A percentile compares a stretch with the other conserved stretches of the same genome.
These are phyloP conservation scores for Pseudonitzschia pungens DNA, from an alignment of 108 stramenopile species.

Conservation along the genomic window DNA sequence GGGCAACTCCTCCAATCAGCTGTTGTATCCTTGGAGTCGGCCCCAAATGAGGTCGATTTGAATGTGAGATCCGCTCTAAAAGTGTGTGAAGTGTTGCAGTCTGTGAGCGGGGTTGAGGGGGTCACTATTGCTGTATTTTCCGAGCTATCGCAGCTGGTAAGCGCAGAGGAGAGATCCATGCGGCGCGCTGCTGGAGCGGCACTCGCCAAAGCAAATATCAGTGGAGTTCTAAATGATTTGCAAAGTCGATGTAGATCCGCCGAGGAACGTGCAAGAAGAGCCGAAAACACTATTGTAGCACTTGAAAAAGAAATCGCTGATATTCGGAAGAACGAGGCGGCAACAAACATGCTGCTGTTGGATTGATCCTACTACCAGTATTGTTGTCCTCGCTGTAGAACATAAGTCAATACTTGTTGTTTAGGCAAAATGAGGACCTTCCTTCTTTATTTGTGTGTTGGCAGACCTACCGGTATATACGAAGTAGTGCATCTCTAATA, in stretches of 20 bases:
- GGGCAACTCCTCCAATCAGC: slow-evolving; percentile 45
- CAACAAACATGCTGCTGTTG: background rate
- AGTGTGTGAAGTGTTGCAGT: slow-evolving; percentile 54
- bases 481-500: too few relatives aligned
- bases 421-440: too few relatives aligned
- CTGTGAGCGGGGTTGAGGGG: slow-evolving; percentile 42
- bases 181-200: slow-evolving; percentile 53
- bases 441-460: too few relatives aligned
- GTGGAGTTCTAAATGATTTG: slow-evolving; percentile 44
- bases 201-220: slow-evolving; percentile 46
- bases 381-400: too few relatives aligned
- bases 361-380: background rate
- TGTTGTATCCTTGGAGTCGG: slow-evolving; percentile 25
- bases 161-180: slow-evolving; percentile 45
- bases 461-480: too few relatives aligned
- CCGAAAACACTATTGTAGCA: slow-evolving; percentile 34
- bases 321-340: slow-evolving; percentile 51
- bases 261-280: slow-evolving; percentile 48
- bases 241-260: slow-evolving; percentile 41
- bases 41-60: slow-evolving; percentile 2
- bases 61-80: slow-evolving; percentile 43
- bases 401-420: too few relatives aligned
- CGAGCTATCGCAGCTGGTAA: slow-evolving; percentile 54
- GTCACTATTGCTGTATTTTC: slow-evolving; percentile 59
- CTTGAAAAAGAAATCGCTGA: slow-evolving; percentile 37